These are phyloP conservation scores for Tuber umbilicatum DNA, from an alignment of 495 filamentous ascomycete genomes.

Conservation along the genomic window DNA sequence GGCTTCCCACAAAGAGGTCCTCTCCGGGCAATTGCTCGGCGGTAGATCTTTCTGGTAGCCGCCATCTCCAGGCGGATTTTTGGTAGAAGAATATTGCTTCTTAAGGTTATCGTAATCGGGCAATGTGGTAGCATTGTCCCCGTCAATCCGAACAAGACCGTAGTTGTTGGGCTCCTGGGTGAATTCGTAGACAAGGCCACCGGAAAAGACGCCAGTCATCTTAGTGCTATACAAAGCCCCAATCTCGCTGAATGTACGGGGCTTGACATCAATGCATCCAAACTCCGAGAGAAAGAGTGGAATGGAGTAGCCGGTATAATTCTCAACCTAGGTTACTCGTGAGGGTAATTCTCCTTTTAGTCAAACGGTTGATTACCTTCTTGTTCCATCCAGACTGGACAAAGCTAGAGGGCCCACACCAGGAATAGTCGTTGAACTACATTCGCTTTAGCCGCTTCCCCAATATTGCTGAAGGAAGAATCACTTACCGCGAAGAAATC, in stretches of 20 bases:
- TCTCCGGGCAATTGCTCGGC: slow-evolving; percentile 61
- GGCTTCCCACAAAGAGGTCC: slow-evolving; percentile 69
- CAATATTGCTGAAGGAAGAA: not conserved
- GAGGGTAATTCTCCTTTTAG: not conserved
- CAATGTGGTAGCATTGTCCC: slow-evolving; percentile 48
- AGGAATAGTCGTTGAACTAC: slow-evolving; percentile 80
- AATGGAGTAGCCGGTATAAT: slow-evolving; percentile 81
- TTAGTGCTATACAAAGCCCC: slow-evolving; percentile 67
- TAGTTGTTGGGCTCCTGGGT: slow-evolving; percentile 67
- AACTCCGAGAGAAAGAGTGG: slow-evolving; percentile 96
- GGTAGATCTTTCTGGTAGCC: slow-evolving; percentile 64
- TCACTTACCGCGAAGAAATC: slow-evolving; percentile 83
- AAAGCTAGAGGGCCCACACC: slow-evolving; percentile 71
- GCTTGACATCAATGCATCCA: slow-evolving; percentile 71
- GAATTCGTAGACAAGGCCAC: slow-evolving; percentile 95
- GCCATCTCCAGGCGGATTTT: slow-evolving; percentile 65
- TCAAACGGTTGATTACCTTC: slow-evolving; percentile 55
- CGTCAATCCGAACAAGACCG: slow-evolving; percentile 62
- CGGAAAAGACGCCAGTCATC: slow-evolving; percentile 91
- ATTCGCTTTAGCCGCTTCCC: not conserved
- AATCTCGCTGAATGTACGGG: slow-evolving; percentile 76
- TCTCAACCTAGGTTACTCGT: slow-evolving; percentile 39
- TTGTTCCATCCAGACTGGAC: slow-evolving; percentile 69
- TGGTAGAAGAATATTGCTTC: slow-evolving; percentile 56
- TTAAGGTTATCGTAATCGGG: slow-evolving; percentile 65